Evolutionary conservation across 2,329 filamentous ascomycete genomes (phyloP).

Genomic region (Rhynchosporium agropyri): DNA sequence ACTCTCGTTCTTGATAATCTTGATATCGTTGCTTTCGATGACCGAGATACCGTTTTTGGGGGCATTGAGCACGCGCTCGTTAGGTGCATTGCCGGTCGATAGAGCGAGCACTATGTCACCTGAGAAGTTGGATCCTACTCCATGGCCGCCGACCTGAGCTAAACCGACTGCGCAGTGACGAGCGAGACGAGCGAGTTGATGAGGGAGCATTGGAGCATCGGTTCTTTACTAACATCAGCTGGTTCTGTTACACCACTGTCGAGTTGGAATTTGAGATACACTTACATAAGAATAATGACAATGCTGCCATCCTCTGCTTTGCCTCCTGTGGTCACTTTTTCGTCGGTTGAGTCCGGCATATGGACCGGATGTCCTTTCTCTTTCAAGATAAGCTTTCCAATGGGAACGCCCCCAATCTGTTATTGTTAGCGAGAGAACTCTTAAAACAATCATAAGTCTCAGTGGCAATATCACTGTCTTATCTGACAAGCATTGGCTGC

Average conservation of each 20-base stretch:
- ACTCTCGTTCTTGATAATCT: slow-evolving; percentile 58
- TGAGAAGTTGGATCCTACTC: slow-evolving; percentile 55
- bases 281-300: slow-evolving; percentile 56
- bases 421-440: not conserved
- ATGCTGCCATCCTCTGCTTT: slow-evolving; percentile 63
- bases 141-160: slow-evolving; percentile 60
- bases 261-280: not conserved
- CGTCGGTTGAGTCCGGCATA: slow-evolving; percentile 33
- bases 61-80: slow-evolving; percentile 34
- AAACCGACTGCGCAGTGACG: slow-evolving; percentile 64
- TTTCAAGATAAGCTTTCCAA: slow-evolving; percentile 59
- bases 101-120: slow-evolving; percentile 71
- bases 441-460: not conserved
- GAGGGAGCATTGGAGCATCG: slow-evolving; percentile 60
- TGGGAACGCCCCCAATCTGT: slow-evolving; percentile 59
- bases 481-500: not conserved
- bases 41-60: slow-evolving; percentile 36
- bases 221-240: slow-evolving; percentile 44
- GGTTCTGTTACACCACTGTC: too few relatives aligned
- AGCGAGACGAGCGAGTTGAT: slow-evolving; percentile 59
- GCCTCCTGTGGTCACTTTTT: slow-evolving; percentile 43
- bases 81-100: slow-evolving; percentile 56
- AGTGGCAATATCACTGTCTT: not conserved
- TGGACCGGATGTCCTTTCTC: slow-evolving; percentile 45
- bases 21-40: slow-evolving; percentile 48